Percentiles rank a stretch among this genome's conserved stretches.
These are phyloP conservation scores for Antarctomyces pellizariae DNA, from an alignment of 495 filamentous ascomycete species.

Conservation along the genomic window DNA sequence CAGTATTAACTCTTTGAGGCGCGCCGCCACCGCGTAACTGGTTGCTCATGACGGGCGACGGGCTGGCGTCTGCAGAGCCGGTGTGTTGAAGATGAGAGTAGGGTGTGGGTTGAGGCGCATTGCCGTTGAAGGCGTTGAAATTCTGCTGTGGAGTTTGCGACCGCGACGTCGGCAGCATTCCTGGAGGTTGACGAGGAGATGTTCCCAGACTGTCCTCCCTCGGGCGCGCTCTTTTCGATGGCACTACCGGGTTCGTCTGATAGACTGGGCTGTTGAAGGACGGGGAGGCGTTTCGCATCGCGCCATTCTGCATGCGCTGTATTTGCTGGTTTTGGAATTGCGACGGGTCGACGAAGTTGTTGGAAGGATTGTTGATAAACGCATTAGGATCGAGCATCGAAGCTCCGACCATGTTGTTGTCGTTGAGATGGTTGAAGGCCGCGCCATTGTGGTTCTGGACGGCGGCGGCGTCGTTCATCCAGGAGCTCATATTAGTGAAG, in stretches of 20 bases:
- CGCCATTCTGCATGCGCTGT: conserved; percentile 61
- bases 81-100: conserved; percentile 72
- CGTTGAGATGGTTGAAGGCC: conserved; percentile 40
- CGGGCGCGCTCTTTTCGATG: conserved; percentile 66
- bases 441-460: conserved; percentile 56
- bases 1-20: conserved; percentile 65
- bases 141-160: conserved; percentile 78
- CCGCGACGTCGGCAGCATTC: conserved; percentile 56
- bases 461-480: conserved; percentile 56
- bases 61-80: conserved; percentile 58
- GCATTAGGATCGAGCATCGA: conserved; percentile 30
- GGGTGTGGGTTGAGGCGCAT: conserved; percentile 33
- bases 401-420: conserved; percentile 23
- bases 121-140: conserved; percentile 32
- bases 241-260: conserved; percentile 60
- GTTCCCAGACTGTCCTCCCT: conserved; percentile 61
- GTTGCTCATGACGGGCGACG: conserved; percentile 64
- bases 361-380: conserved; percentile 25
- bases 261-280: conserved; percentile 53
- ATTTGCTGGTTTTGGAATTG: conserved; percentile 32
- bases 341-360: conserved; percentile 24
- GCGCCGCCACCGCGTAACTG: conserved; percentile 39
- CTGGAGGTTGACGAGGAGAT: conserved; percentile 58
- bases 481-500: conserved; percentile 51
- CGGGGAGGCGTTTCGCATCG: conserved; percentile 57